These are phyloP conservation scores for Arabis hirsuta DNA, from an alignment of 345 rosid genomes.

Conservation along the genomic window DNA sequence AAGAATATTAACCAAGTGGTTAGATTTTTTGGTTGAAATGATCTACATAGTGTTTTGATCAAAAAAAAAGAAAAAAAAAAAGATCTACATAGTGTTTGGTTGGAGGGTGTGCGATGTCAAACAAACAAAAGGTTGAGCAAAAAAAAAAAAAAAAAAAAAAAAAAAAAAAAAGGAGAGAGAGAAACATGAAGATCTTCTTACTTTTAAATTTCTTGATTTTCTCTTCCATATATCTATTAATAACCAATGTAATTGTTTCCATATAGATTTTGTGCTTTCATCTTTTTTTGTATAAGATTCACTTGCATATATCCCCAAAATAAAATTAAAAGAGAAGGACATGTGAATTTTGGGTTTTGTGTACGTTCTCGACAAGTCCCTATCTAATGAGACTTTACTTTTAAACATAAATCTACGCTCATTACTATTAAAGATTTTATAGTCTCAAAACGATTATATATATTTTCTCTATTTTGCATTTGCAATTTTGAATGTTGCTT, in stretches of 20 bases:
- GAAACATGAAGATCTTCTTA: conserved; percentile 42
- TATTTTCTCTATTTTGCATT: neutral
- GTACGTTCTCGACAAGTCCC: conserved; percentile 41
- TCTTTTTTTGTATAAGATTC: conserved; percentile 24
- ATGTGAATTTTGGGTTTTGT: conserved; percentile 35
- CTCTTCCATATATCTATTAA: conserved; percentile 31
- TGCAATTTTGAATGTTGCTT: conserved; percentile 11
- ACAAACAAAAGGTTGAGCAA: conserved; percentile 21
- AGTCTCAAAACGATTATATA: neutral
- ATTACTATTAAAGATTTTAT: neutral
- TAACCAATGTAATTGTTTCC: conserved; percentile 9
- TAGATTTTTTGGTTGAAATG: conserved; percentile 19
- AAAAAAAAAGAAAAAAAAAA: no score
- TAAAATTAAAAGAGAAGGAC: conserved; percentile 26
- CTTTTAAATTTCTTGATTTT: conserved; percentile 29
- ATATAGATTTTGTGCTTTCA: conserved; percentile 38
- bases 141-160: neutral
- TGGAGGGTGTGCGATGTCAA: conserved; percentile 29
- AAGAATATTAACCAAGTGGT: conserved; percentile 13
- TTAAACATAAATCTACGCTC: no score
- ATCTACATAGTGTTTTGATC: neutral
- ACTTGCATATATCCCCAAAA: neutral
- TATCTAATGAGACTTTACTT: conserved; percentile 19
- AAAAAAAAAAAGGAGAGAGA: neutral
- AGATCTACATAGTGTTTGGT: conserved; percentile 14